phyloP scores from a whole-genome alignment of 169 alveolate species.

The Cryptosporidium muris region DNA sequence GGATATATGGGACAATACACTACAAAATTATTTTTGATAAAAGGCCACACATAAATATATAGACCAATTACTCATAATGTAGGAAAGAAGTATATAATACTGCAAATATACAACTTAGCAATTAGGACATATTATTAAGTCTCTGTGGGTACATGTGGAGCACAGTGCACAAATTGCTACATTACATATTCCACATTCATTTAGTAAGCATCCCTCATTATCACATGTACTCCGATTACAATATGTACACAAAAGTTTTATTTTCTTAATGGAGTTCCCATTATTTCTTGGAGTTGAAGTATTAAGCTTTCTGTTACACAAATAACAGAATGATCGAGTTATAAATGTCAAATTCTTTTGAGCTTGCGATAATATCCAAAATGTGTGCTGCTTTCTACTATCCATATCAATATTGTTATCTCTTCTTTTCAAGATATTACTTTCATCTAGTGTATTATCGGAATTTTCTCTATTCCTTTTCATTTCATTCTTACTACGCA shows the following conservation, averaged over 20 bases:
- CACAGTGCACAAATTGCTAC: constrained; percentile 34
- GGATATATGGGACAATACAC: constrained; percentile 17
- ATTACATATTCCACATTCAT: constrained; percentile 28
- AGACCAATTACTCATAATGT: background rate
- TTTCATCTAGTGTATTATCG: background rate
- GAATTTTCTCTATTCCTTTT: constrained; percentile 57
- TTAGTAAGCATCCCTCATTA: constrained; percentile 5
- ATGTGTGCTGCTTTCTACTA: constrained; percentile 29
- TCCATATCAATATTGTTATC: constrained; percentile 57
- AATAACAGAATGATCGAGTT: constrained; percentile 6
- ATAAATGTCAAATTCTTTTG: constrained; percentile 26
- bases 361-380: constrained; percentile 46
- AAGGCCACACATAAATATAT: constrained; percentile 30
- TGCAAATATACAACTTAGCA: background rate
- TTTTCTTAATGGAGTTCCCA: background rate
- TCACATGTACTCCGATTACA: constrained; percentile 31
- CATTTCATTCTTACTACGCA: background rate
- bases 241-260: constrained; percentile 13
- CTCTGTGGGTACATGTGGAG: background rate
- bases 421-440: background rate
- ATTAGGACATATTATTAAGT: constrained; percentile 14
- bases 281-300: background rate
- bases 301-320: constrained; percentile 14
- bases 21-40: constrained; percentile 51
- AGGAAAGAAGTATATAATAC: background rate